Percentiles rank a stretch among this genome's conserved stretches.
Conservation (phyloP, 495 filamentous ascomycete genomes). For the Annulohypoxylon moriforme region DNA sequence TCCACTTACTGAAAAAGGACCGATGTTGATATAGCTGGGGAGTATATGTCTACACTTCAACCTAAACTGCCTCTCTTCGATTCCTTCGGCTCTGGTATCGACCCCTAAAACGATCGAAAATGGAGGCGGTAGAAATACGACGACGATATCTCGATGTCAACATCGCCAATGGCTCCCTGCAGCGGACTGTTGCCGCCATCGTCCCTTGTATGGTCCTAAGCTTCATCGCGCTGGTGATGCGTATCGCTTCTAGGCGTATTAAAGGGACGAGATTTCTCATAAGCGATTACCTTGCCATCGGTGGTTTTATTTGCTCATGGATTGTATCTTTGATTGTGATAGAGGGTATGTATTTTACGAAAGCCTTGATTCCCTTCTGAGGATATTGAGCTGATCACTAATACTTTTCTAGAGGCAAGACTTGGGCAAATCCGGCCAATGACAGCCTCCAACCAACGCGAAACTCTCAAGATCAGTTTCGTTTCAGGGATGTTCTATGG, state of each 20-base stretch:
- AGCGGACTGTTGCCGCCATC: neutral
- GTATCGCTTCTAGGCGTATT: neutral
- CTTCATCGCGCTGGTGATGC: neutral
- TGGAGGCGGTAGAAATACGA: neutral
- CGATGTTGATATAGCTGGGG: neutral
- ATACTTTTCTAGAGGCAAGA: neutral
- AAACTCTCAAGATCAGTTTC: neutral
- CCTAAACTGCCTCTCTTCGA: neutral
- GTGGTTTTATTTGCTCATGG: neutral
- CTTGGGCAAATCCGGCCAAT: neutral
- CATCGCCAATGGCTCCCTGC: neutral
- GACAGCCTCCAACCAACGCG: neutral
- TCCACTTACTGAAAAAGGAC: neutral
- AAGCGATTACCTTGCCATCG: neutral
- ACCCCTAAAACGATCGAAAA: neutral
- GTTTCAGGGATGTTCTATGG: neutral
- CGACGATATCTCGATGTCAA: neutral
- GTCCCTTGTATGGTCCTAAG: neutral
- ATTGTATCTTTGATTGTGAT: neutral
- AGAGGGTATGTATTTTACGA: neutral
- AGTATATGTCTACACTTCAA: neutral
- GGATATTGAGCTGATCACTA: neutral
- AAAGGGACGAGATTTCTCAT: neutral
- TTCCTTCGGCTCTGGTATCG: neutral
- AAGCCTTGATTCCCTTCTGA: too few species aligned